These are phyloP conservation scores for Cryomyces antarcticus DNA, from an alignment of 495 filamentous ascomycete species.

Conservation along the genomic window DNA sequence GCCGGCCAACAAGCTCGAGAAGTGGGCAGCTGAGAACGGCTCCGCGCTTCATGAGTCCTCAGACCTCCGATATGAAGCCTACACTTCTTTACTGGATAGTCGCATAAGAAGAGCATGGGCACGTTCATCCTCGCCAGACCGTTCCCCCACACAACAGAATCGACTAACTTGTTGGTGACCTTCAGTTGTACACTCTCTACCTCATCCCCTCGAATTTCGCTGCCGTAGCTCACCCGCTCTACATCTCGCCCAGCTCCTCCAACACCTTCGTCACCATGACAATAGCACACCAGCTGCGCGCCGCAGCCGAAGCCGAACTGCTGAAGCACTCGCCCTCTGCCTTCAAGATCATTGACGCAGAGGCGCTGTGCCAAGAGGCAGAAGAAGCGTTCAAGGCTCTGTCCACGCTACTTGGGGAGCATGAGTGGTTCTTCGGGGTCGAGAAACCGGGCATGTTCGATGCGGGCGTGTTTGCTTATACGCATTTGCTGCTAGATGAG, in stretches of 20 bases:
- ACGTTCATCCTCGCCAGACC: slow-evolving; percentile 11
- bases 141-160: background rate
- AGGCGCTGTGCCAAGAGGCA: slow-evolving; percentile 45
- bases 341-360: slow-evolving; percentile 31
- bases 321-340: slow-evolving; percentile 30
- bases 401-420: slow-evolving; percentile 40
- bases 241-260: slow-evolving; percentile 42
- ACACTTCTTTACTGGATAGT: slow-evolving; percentile 59
- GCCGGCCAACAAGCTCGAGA: slow-evolving; percentile 43
- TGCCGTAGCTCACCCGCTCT: slow-evolving; percentile 42
- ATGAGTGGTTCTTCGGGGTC: slow-evolving; percentile 46
- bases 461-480: slow-evolving; percentile 76
- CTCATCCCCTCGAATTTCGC: slow-evolving; percentile 43
- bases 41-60: slow-evolving; percentile 30
- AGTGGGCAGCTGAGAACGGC: slow-evolving; percentile 40
- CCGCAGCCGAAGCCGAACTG: slow-evolving; percentile 53
- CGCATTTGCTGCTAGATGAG: slow-evolving; percentile 53
- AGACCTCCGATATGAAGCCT: slow-evolving; percentile 50
- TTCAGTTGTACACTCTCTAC: slow-evolving; percentile 61
- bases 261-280: slow-evolving; percentile 39
- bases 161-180: background rate
- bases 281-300: slow-evolving; percentile 42
- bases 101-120: slow-evolving; percentile 77
- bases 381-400: slow-evolving; percentile 56
- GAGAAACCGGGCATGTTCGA: slow-evolving; percentile 56